Base-by-base conservation (phyloP, 352 stramenopile species). In the Phytophthora lateralis region DNA sequence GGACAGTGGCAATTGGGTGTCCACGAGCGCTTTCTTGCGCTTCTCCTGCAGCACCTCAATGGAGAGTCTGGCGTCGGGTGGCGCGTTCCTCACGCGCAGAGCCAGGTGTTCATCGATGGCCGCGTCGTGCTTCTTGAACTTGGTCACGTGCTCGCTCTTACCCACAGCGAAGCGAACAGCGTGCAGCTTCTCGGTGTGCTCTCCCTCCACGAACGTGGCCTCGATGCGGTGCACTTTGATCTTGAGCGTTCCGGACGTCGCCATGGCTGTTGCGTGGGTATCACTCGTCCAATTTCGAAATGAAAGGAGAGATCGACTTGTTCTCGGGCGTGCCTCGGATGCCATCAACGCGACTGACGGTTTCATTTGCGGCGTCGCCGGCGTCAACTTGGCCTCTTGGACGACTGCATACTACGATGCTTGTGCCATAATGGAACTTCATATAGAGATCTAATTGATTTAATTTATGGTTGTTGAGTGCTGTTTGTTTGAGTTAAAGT, bases 11-110 rank as follows among this genome's bases (percentile, higher is more conserved):
- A 71, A 50, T 35, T 68, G 61, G 58, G 72, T 75, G 38, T 55
- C 50, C 32, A 80, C 69, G 12, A 80, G 52, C 29, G 58, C 21
- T 60, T 78, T 79, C 69, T 78, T 77, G 50, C 65, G 71, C 45
- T 62, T 56, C 29, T 85, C 60, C 46, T 69, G 60, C 62, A 73
- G 30, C 56, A 82, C 60, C 24, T 82, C 77, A 30, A 80, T 75
- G 10, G 59, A 46, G 20, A 84, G 60, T 62, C 37, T 72, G 69
- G 38, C 72, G 69, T 58, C 49, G 38, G 41, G 24, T 12, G 60
- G 44, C 6, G 73, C 37, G 29, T 71, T 32, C 48, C 63, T 67
- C 9, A 85, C 42, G 20, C 72, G 50, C 21, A 82, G 66, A 44
- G 66, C 60, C 49, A 79, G 32, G 14, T 59, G 57, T 55, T 77